Conservation (phyloP, 1,139 yeast species). For the Pichia sp. region DNA sequence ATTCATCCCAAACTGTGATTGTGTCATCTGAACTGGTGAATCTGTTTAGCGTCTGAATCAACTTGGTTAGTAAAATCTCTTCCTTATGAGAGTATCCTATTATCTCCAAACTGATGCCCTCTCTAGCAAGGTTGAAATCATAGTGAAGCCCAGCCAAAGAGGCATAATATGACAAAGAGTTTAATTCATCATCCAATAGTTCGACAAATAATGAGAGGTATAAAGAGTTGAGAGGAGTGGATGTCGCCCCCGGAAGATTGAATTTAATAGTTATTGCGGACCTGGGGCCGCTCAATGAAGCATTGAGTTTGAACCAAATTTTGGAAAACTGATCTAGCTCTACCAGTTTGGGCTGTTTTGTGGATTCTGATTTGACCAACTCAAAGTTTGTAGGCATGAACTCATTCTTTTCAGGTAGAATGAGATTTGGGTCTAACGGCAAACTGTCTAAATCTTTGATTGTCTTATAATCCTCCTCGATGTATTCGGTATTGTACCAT, state of each 20-base stretch:
- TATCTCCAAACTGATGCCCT: constrained; percentile 65
- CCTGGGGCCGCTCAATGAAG: constrained; percentile 84
- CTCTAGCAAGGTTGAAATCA: constrained; percentile 55
- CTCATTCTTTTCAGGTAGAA: constrained; percentile 65
- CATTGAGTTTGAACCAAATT: constrained; percentile 91
- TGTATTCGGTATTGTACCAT: constrained; percentile 90
- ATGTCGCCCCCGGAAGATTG: constrained; percentile 60
- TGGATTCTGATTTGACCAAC: constrained; percentile 37
- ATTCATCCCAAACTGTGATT: constrained; percentile 28
- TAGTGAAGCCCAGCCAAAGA: constrained; percentile 72
- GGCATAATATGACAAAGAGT: constrained; percentile 79
- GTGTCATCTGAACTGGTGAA: constrained; percentile 42
- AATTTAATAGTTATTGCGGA: constrained; percentile 65
- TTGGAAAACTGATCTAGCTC: constrained; percentile 38
- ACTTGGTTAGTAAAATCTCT: constrained; percentile 54
- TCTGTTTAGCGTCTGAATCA: constrained; percentile 48
- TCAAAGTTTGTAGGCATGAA: constrained; percentile 78
- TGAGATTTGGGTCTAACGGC: constrained; percentile 32
- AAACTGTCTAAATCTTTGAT: constrained; percentile 34
- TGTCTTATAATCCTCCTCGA: constrained; percentile 46
- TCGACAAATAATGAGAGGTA: constrained; percentile 62
- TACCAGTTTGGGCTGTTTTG: constrained; percentile 45
- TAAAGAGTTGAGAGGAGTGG: constrained; percentile 54
- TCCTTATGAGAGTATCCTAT: constrained; percentile 85
- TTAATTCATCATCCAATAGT: constrained; percentile 68